Conservation (phyloP, 2,329 filamentous ascomycete species). For the Cladosporium sp. region DNA sequence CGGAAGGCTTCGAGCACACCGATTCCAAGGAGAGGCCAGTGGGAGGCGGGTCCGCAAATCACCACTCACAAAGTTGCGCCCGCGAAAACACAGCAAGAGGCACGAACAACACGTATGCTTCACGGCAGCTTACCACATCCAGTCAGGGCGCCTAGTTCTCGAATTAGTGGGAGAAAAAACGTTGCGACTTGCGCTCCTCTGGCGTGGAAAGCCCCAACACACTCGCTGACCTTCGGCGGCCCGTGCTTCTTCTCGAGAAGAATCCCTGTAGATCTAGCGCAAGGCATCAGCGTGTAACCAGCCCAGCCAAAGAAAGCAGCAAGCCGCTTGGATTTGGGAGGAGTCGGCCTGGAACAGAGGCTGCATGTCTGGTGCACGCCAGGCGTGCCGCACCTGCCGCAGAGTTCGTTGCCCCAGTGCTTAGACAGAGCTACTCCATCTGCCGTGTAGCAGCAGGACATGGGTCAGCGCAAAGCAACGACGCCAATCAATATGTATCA, state of each 20-base stretch:
- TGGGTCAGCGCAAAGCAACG: background rate
- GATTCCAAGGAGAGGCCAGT: constrained; percentile 10
- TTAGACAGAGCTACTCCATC: constrained; percentile 10
- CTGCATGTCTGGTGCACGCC: constrained; percentile 16
- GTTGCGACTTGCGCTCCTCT: constrained; percentile 8
- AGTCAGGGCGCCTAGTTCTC: constrained; percentile 13
- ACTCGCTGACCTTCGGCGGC: background rate
- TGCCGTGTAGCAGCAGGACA: constrained; percentile 12
- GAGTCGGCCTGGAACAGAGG: constrained; percentile 14
- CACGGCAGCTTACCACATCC: constrained; percentile 18
- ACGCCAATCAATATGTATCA: background rate
- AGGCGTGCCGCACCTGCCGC: constrained; percentile 14
- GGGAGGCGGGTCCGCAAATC: background rate
- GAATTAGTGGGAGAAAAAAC: background rate
- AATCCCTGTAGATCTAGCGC: constrained; percentile 20
- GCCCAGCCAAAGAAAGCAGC: constrained; percentile 15
- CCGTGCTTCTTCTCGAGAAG: constrained; percentile 15
- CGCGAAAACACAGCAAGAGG: background rate
- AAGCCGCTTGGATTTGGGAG: constrained; percentile 12
- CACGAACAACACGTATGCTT: constrained; percentile 14
- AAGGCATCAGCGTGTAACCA: constrained; percentile 13
- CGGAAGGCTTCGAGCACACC: constrained; percentile 14
- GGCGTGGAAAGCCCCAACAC: constrained; percentile 4
- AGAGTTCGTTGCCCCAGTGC: constrained; percentile 11
- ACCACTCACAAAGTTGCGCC: background rate